These are phyloP conservation scores for Cladorrhinum sp. DNA, from an alignment of 2,329 filamentous ascomycete species.

Conservation along the genomic window DNA sequence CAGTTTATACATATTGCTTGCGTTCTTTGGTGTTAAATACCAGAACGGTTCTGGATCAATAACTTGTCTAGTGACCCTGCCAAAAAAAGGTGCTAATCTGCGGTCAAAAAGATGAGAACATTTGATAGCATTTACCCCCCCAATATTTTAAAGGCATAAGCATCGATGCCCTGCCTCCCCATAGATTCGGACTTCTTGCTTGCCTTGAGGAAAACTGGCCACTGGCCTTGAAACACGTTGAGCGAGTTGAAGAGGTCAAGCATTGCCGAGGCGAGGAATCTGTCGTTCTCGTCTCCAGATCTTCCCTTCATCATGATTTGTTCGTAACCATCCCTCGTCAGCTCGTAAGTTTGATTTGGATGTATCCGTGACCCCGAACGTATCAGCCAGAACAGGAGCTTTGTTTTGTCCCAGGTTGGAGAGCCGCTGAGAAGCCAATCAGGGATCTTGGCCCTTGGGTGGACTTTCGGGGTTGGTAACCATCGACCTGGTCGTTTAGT, in stretches of 20 bases:
- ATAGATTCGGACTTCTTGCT: background rate
- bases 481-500: too few relatives aligned
- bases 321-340: conserved; percentile 17
- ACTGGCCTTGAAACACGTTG: conserved; percentile 12
- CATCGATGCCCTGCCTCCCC: background rate
- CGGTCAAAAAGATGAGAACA: too few relatives aligned
- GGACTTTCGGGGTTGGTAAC: too few relatives aligned
- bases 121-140: too few relatives aligned
- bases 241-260: conserved; percentile 5
- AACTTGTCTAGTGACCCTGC: too few relatives aligned
- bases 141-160: background rate
- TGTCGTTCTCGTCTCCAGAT: background rate
- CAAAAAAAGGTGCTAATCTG: too few relatives aligned
- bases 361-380: conserved; percentile 25
- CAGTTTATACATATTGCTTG: too few relatives aligned
- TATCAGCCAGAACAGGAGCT: conserved; percentile 31
- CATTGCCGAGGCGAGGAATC: conserved; percentile 3
- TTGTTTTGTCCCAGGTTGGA: conserved; percentile 23
- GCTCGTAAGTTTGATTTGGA: conserved; percentile 30
- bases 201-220: conserved; percentile 15
- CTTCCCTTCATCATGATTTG: conserved; percentile 8
- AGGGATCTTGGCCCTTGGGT: conserved; percentile 28
- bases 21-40: too few relatives aligned
- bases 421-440: conserved; percentile 29
- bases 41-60: too few relatives aligned